These are phyloP conservation scores for Phaeotremella fagi DNA, from an alignment of 768 basidiomycete species.

Conservation along the genomic window DNA sequence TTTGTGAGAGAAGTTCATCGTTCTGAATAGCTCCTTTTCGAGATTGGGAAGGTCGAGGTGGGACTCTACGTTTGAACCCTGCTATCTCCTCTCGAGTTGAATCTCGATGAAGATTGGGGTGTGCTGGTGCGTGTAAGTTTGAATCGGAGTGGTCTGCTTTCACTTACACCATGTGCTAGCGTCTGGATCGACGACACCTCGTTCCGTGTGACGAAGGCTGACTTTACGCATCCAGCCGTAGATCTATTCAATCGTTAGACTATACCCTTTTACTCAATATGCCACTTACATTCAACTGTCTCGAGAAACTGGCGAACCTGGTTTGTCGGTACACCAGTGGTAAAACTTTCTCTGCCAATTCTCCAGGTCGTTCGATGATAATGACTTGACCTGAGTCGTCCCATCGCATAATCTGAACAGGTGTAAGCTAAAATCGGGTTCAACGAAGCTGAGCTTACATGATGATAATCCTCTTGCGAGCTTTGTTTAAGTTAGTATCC, in stretches of 20 bases:
- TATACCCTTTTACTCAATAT: background rate
- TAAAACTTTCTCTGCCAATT: slow-evolving; percentile 87
- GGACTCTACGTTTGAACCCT: slow-evolving; percentile 92
- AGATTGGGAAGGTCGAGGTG: slow-evolving; percentile 58
- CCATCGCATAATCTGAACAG: slow-evolving; percentile 89
- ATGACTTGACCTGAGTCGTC: slow-evolving; percentile 88
- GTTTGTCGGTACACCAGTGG: slow-evolving; percentile 94
- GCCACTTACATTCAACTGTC: slow-evolving; percentile 83
- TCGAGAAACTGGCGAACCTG: slow-evolving; percentile 92
- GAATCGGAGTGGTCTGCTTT: slow-evolving; percentile 8
- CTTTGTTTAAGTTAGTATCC: slow-evolving; percentile 49
- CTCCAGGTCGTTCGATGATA: slow-evolving; percentile 89
- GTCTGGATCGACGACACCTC: slow-evolving; percentile 90
- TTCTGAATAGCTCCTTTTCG: background rate
- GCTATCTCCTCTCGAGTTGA: slow-evolving; percentile 85
- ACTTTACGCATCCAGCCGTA: slow-evolving; percentile 99
- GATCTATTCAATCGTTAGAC: slow-evolving; percentile 57
- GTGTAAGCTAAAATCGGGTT: background rate
- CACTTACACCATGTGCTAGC: slow-evolving; percentile 93
- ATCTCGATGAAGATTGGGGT: slow-evolving; percentile 83
- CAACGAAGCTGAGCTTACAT: slow-evolving; percentile 45
- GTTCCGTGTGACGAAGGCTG: slow-evolving; percentile 78
- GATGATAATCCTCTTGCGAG: slow-evolving; percentile 85
- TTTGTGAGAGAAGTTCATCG: slow-evolving; percentile 20
- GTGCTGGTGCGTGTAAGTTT: slow-evolving; percentile 55